A percentile compares a stretch with the other conserved stretches of the same genome.
phyloP scores from a whole-genome alignment of 129 eudicot species.

The Silybum marianum region DNA sequence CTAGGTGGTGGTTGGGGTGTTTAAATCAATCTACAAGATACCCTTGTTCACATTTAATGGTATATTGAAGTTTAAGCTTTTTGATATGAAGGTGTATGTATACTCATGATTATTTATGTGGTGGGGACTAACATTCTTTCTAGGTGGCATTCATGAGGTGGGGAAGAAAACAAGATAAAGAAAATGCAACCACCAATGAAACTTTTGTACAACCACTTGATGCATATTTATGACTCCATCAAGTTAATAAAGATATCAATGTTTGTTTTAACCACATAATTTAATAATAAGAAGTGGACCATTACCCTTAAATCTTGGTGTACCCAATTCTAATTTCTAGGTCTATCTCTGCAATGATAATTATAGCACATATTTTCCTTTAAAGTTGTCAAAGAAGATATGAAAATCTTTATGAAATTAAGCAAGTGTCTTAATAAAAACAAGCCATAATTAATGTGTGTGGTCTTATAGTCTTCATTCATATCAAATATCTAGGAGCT shows the following conservation, averaged over 20 bases:
- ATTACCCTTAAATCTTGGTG: background rate
- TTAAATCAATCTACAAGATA: slow-evolving; percentile 13
- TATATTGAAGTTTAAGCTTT: slow-evolving; percentile 1
- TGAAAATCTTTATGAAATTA: background rate
- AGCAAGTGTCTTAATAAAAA: background rate
- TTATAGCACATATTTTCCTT: background rate
- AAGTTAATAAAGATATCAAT: background rate
- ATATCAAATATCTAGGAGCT: background rate
- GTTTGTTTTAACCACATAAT: background rate
- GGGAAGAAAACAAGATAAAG: slow-evolving; percentile 26
- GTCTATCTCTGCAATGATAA: background rate
- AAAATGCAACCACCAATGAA: slow-evolving; percentile 13
- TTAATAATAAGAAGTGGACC: background rate
- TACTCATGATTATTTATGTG: slow-evolving; percentile 25
- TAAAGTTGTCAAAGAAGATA: slow-evolving; percentile 1
- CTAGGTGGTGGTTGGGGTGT: background rate
- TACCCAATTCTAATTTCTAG: background rate
- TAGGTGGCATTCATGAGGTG: slow-evolving; percentile 32
- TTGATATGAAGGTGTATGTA: slow-evolving; percentile 15
- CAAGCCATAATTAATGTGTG: background rate
- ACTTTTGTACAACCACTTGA: slow-evolving; percentile 5
- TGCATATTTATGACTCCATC: background rate
- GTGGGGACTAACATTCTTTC: slow-evolving; percentile 28
- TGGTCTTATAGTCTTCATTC: background rate
- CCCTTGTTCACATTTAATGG: background rate